Base-by-base conservation (phyloP, 1,139 yeast species). In the Debaryomyces coudertii region DNA sequence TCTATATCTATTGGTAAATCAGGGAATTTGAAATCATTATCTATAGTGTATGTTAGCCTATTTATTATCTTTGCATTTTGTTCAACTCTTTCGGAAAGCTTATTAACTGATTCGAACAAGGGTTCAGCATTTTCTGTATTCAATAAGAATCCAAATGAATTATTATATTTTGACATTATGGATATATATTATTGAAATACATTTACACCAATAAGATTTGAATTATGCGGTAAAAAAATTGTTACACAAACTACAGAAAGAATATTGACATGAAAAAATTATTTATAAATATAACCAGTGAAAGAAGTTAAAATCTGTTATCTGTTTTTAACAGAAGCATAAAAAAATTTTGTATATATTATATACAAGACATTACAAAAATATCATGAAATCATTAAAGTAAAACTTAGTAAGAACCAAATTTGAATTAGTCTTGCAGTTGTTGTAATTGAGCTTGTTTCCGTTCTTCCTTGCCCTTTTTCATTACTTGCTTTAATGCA, bases 401-500 rank as follows among this genome's bases (percentile, higher is more conserved):
- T 36, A 36, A 20, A 36, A 36, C 33, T 36, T 27, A 36, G 31
- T 9, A 14, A 24, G 16, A 14, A 35, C 29, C 25, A 23, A 12
- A 22, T 27, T 28, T 30, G 36, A 25, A 34, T 36, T 42, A 36
- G 25, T 30, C 38, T 43, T 47, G 46, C 44, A 52, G 57, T 46
- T 52, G 62, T 49, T 59, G 67, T 34, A 58, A 47, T 47, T 68
- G 74, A 9, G 90, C 90, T 45, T 75, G 66, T 56, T 85, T 81
- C 54, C 95, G 71, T 62, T 88, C 95, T 54, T 85, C 85, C 57
- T 87, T 83, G 11, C 95, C 95, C 67, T 85, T 85, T 56, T 86
- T 87, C 95, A 89, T 86, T 43, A 90, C 96, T 65, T 87, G 97
- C 64, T 92, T 90, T 66, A 93, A 79, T 1, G 97, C 97, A 30